Percentiles rank a stretch among this genome's conserved stretches.
Conservation (phyloP, 2,329 filamentous ascomycete species). For the Neophaeococcomyces mojaviensis region DNA sequence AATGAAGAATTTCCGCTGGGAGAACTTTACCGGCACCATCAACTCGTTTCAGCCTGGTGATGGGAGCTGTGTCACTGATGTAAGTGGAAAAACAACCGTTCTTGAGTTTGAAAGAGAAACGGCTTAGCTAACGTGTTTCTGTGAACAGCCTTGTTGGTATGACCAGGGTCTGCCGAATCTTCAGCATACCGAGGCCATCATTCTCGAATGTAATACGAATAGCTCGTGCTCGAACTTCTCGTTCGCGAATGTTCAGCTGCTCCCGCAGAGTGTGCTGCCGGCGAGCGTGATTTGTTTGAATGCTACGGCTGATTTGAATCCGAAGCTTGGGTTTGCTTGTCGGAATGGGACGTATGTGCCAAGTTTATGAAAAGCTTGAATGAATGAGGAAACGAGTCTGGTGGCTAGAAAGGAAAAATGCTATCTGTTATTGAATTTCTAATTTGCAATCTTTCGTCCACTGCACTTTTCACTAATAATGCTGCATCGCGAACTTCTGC, state of each 20-base stretch:
- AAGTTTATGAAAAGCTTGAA: no score
- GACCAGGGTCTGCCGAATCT: slow-evolving; percentile 32
- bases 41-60: slow-evolving; percentile 38
- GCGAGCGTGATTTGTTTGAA: slow-evolving; percentile 32
- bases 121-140: neutral
- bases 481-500: no score
- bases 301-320: slow-evolving; percentile 29
- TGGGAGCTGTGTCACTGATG: slow-evolving; percentile 34
- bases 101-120: neutral
- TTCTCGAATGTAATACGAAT: slow-evolving; percentile 37
- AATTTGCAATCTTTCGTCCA: no score
- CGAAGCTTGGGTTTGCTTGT: slow-evolving; percentile 30
- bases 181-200: slow-evolving; percentile 35
- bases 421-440: no score
- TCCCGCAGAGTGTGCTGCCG: slow-evolving; percentile 25
- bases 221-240: slow-evolving; percentile 32
- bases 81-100: slow-evolving; percentile 3
- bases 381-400: no score
- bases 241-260: slow-evolving; percentile 28
- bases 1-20: slow-evolving; percentile 38
- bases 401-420: no score
- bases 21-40: slow-evolving; percentile 35
- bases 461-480: no score
- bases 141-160: slow-evolving; percentile 36
- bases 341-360: slow-evolving; percentile 28